Evolutionary conservation across 106 monocot genomes (phyloP).

Genomic region (Alisma plantagoaquatica): DNA sequence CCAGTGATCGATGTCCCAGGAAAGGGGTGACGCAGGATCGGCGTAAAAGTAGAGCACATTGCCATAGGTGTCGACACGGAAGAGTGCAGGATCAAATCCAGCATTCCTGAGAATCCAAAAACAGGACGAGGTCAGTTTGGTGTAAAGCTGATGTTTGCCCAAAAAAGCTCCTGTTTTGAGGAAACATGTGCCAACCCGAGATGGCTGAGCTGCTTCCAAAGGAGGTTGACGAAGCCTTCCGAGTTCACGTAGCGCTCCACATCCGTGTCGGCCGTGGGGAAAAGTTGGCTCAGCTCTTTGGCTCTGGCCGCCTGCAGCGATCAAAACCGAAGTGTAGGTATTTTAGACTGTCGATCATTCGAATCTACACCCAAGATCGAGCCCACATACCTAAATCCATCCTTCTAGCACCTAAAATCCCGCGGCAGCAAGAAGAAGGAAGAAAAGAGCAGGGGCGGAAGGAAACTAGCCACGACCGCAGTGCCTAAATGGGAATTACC

Average conservation of each 20-base stretch:
- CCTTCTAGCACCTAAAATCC: neutral
- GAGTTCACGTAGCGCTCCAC: conserved; percentile 40
- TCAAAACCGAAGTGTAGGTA: neutral
- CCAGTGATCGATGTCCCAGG: conserved; percentile 95
- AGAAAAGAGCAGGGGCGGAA: neutral
- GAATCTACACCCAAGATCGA: too few species aligned
- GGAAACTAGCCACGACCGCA: neutral
- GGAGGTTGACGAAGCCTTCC: conserved; percentile 41
- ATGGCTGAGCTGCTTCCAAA: conserved; percentile 92
- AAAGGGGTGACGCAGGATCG: conserved; percentile 70
- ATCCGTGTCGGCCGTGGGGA: conserved; percentile 57
- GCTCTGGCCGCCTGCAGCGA: conserved; percentile 37
- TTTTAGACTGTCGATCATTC: neutral
- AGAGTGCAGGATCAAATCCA: conserved; percentile 83
- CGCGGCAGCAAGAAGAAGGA: neutral
- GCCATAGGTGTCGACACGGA: conserved; percentile 76
- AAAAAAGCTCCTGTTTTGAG: neutral
- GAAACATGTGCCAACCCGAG: conserved; percentile 39
- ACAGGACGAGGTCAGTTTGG: neutral
- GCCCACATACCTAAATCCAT: neutral
- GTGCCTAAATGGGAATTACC: too few species aligned
- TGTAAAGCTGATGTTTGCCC: neutral
- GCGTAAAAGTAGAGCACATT: conserved; percentile 85
- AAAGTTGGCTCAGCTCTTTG: conserved; percentile 63
- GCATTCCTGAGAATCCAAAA: conserved; percentile 52